Base-by-base conservation (phyloP, 225 moss, liverwort and hornwort species). In the Physcomitrium patens region DNA sequence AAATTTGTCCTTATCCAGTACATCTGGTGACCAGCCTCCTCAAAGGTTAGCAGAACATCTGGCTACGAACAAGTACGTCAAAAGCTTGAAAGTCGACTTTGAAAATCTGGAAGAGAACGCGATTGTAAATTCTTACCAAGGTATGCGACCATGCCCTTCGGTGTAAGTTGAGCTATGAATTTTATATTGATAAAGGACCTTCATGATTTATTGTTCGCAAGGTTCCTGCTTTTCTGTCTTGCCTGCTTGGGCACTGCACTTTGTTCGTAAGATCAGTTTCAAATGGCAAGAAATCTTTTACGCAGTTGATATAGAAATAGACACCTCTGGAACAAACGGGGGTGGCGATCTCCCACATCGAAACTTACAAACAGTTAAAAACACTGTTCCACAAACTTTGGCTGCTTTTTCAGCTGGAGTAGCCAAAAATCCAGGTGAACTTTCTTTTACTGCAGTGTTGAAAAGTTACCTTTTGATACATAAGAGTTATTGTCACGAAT, bases 11-110 rank as follows among this genome's bases (percentile, higher is more conserved):
- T 84, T 94, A 1, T 50, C 12, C 1, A 83, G 67, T 70, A 85
- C 73, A 76, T 69, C 69, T 65, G 22, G 78, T 65, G 88, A 92
- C n/a, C 89, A 88, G 79, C 79, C 84, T 65, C 73, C 89, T 59
- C 91, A 85, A 76, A 86, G 74, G 45, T 80, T 89, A 10, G 70
- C 85, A 12, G 86, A 85, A 67, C 85, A 91, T 71, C 88, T 86
- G 23, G 85, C 89, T 2, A 86, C 85, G 66, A 86, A 92, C 1
- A 76, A 78, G 59, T 80, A 81, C 13, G 48, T 84, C 6, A 83
- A 87, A 37, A 83, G 76, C 18, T 76, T 89, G 12, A 92, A 86
- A 58, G 76, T 82, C 69, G 85, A 96, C 23, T 77, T 78, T 65
- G 83, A 87, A 66, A 56, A 77, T 60, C 7, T 65, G 16, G 84